Base-by-base conservation (phyloP, 2,329 filamentous ascomycete genomes). In the Botrytis porri region DNA sequence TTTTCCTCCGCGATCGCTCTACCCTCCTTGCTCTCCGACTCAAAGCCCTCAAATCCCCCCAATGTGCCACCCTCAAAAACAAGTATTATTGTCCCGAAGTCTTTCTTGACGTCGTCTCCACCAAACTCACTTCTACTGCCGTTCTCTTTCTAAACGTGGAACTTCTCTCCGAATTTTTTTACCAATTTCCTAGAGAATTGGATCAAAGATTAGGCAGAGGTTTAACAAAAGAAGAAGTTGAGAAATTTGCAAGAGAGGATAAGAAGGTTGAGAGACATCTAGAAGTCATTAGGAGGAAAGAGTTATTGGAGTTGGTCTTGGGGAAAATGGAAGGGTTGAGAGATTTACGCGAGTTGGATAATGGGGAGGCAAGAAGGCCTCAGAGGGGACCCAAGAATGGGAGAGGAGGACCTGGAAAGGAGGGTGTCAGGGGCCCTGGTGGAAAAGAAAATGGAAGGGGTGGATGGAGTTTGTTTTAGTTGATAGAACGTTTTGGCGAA, bases 131-230 rank as follows among this genome's bases (percentile, higher is more conserved):
- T 4, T 92, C 94, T 2, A 99, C 96, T 0, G 95, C 96, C 3
- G 96, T 99, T 14, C 89, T 99, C 0, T 99, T 99, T 86, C 88
- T 99, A 43, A 98, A 99, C 80, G 96, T 98, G 18, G 97, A 99
- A 84, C 88, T 99, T 32, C 88, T 99, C 29, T 95, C 93, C 2
- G 97, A 99, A 80, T 99, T 98, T 82, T 98, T 97, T 84, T 97
- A 98, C 84, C 94, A 96, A 81, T 99, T 99, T 83, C 96, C 96
- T 0, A 89, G 96, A 57, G 94, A 98, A 81, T 88, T 99, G 20
- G 96, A 99, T 81, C 85, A 92, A 74, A 89, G 95, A 48, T 90
- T 99, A 18, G 94, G 95, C 63, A 89, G 94, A 39, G 91, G 94
- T 78, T 86, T 98, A 74, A 89, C 89, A 48, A 89, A 92, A 72